Evolutionary conservation across 768 basidiomycete species (phyloP), one percentile per base, ranked within the genome.

Genomic region (Heimioporus sp.): DNA sequence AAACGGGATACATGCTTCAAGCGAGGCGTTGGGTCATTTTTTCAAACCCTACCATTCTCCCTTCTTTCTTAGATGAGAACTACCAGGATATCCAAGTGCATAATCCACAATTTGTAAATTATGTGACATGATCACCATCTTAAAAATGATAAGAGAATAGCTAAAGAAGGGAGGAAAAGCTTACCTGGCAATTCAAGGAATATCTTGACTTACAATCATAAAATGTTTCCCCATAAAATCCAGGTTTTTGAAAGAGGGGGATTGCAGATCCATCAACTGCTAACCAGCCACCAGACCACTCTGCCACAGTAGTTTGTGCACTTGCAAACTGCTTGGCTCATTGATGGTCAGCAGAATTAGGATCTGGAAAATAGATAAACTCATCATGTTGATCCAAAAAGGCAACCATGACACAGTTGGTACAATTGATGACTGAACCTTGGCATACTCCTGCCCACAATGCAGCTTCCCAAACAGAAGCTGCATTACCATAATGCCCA

Each of bases 401-500:
- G 0, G 35, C 41, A 2, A 24, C 17, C 51, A 59, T 53, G 2
- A 46, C 32, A 24, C 3, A 6, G 38, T 59, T 38, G 0, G 40
- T 56, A 4, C 51, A 56, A 8, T 58, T 58, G 7, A 40, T 15
- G 0, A 57, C 41, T 1, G 43, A 17, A 1, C 48, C 48, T 3
- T 48, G 10, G 13, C 46, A 42, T 3, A 55, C 17, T 11, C 46
- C 51, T 19, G 52, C 55, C 52, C 58, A 59, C n/a, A 53, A 46
- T 2, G 28, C 20, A 2, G 57, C 11, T n/a, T 57, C 47, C 16
- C 43, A 35, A 0, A 20, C 20, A 6, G 49, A 10, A 4, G 32
- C 12, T 4, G 44, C 46, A 55, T 72, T 73, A 10, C 70, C 65
- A 52, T 62, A 54, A 34, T 70, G 69, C 0, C 70, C 64, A 28